phyloP scores from a whole-genome alignment of 495 filamentous ascomycete species.

The Daldinia grandis region DNA sequence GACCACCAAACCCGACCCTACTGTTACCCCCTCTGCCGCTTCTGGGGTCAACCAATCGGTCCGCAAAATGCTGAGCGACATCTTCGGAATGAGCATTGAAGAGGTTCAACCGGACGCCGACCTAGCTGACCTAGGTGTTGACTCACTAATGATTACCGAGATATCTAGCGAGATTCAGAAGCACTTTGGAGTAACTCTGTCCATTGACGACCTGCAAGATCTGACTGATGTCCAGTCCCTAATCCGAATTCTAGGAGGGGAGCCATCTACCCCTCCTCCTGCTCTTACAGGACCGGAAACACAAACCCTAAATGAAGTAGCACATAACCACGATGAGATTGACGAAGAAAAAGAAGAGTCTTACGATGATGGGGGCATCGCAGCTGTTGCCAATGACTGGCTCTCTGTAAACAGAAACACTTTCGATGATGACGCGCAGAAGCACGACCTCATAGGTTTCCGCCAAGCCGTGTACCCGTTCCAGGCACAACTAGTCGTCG shows the following conservation, averaged over 20 bases:
- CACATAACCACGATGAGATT: not conserved
- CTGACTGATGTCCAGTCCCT: slow-evolving; percentile 23
- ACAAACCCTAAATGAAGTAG: not conserved
- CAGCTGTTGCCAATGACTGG: slow-evolving; percentile 16
- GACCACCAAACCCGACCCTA: not conserved
- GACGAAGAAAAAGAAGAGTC: slow-evolving; percentile 5
- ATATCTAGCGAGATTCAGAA: slow-evolving; percentile 49
- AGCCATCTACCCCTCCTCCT: not conserved
- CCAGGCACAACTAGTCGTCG: slow-evolving; percentile 50
- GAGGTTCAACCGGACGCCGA: slow-evolving; percentile 16
- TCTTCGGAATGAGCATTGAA: slow-evolving; percentile 25
- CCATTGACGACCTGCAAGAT: slow-evolving; percentile 26
- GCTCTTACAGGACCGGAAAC: not conserved
- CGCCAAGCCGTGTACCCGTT: slow-evolving; percentile 45
- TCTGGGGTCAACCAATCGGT: slow-evolving; percentile 11
- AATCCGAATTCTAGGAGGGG: slow-evolving; percentile 13
- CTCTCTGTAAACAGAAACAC: slow-evolving; percentile 13
- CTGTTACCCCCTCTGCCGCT: not conserved
- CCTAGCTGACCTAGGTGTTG: slow-evolving; percentile 51
- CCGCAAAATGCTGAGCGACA: slow-evolving; percentile 18
- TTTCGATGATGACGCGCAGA: slow-evolving; percentile 6
- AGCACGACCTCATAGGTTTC: slow-evolving; percentile 36
- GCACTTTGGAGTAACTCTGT: slow-evolving; percentile 15
- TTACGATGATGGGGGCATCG: slow-evolving; percentile 10
- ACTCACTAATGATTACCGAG: slow-evolving; percentile 56